These are phyloP conservation scores for Termitomyces sp. DNA, from an alignment of 768 basidiomycete species.

Conservation along the genomic window DNA sequence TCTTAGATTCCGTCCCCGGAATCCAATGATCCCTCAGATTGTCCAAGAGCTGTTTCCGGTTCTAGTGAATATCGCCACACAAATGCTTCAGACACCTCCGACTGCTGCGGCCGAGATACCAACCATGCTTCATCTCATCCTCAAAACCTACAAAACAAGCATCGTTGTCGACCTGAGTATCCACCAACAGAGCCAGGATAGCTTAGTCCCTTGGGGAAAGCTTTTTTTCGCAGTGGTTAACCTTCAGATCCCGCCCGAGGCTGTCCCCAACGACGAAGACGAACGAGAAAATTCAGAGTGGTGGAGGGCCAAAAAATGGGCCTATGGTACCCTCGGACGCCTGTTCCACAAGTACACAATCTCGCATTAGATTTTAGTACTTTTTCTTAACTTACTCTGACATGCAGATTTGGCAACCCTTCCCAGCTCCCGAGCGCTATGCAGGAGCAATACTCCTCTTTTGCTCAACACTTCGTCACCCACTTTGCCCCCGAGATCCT, in stretches of 20 bases:
- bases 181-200: slow-evolving; percentile 74
- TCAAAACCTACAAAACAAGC: slow-evolving; percentile 84
- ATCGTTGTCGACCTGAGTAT: slow-evolving; percentile 69
- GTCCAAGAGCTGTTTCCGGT: slow-evolving; percentile 67
- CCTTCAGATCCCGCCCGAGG: slow-evolving; percentile 59
- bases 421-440: slow-evolving; percentile 77
- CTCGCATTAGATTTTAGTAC: not conserved
- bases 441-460: slow-evolving; percentile 64
- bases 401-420: slow-evolving; percentile 74
- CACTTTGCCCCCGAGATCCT: slow-evolving; percentile 86
- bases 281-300: slow-evolving; percentile 78
- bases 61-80: slow-evolving; percentile 68
- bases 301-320: slow-evolving; percentile 96
- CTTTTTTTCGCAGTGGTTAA: slow-evolving; percentile 81
- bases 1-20: slow-evolving; percentile 64
- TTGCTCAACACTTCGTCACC: slow-evolving; percentile 75
- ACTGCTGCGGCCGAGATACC: slow-evolving; percentile 71
- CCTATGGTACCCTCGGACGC: slow-evolving; percentile 74
- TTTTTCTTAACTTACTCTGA: not conserved
- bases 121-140: slow-evolving; percentile 78
- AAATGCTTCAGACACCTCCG: slow-evolving; percentile 64
- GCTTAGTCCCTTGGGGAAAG: slow-evolving; percentile 84
- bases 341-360: slow-evolving; percentile 65
- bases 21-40: slow-evolving; percentile 56
- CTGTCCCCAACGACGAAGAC: slow-evolving; percentile 68